Evolutionary conservation across 495 filamentous ascomycete species (phyloP), one percentile per base, ranked within the genome.

Genomic region (Lindgomyces ingoldianus): DNA sequence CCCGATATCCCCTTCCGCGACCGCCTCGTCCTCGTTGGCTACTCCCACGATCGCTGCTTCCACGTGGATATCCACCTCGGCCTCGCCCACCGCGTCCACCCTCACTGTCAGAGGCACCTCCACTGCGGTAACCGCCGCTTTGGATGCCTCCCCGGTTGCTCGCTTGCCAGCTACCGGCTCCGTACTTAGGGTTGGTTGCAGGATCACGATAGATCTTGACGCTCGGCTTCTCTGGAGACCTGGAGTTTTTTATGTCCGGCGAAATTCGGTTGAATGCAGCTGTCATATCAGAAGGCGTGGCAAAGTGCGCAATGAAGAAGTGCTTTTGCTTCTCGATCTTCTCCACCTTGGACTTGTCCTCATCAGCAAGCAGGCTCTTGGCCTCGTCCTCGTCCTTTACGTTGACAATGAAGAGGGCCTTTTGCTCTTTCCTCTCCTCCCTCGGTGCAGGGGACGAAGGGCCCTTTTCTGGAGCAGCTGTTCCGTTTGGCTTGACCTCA

Each of bases 331-430:
- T 89, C 51, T 96, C 91, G 45, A 97, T 82, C 74, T 88, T 87
- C 44, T 78, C 57, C 55, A 96, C 88, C 76, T 93, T 96, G 11
- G 79, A 70, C 73, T 85, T 87, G 72, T 96, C 90, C 63, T 95
- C 90, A 12, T 95, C 86, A 3, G 83, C 74, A 69, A 99, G 91
- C 4, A 93, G 80, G 30, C 89, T 85, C 33, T 88, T 88, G 4
- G 89, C 87, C 21, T 88, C 89, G 25, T 96, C 88, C 56, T 89
- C 88, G 53, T 81, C 87, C 47, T 86, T 87, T 25, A 91, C 83
- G 57, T 90, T 89, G 74, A 87, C 87, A 16, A 98, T 82, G 73
- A 96, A 97, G 1, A 99, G 82, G 21, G 87, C 92, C 61, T 89
- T 88, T 70, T 87, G 84, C 59, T 81, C 82, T 58, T 77, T 77